These are phyloP conservation scores for Chlamydomonas schloesseri DNA, from an alignment of 139 green algal genomes.

Conservation along the genomic window DNA sequence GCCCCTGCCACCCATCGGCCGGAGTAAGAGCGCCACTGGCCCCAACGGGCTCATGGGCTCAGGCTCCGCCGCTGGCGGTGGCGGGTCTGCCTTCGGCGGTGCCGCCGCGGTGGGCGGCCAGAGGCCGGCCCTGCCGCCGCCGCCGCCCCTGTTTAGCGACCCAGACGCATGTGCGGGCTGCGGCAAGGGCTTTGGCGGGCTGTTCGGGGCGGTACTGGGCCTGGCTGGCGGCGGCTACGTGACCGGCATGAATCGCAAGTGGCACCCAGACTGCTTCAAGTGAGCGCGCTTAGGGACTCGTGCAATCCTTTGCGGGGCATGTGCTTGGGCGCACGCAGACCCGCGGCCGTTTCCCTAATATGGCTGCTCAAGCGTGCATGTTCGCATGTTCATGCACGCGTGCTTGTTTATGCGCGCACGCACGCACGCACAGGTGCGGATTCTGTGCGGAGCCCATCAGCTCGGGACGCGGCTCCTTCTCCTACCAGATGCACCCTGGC, in stretches of 20 bases:
- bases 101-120: no score
- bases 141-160: constrained; percentile 26
- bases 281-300: no score
- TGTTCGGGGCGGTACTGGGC: neutral
- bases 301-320: neutral
- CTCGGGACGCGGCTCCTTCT: constrained; percentile 14
- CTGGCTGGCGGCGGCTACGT: constrained; percentile 21
- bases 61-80: neutral
- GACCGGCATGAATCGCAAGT: constrained; percentile 56
- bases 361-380: no score
- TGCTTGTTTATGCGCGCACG: no score
- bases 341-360: no score
- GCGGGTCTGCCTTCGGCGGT: neutral
- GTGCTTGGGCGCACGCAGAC: no score
- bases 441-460: constrained; percentile 67
- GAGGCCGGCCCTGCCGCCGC: neutral
- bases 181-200: constrained; percentile 21
- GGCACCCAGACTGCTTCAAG: constrained; percentile 65
- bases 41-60: neutral
- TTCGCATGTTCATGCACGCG: no score
- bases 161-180: constrained; percentile 57
- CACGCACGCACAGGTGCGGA: constrained; percentile 66
- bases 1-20: neutral
- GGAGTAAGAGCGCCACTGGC: neutral
- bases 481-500: constrained; percentile 24